Conservation (phyloP, 306 rosid genomes). For the Gastrolobium villosum region DNA sequence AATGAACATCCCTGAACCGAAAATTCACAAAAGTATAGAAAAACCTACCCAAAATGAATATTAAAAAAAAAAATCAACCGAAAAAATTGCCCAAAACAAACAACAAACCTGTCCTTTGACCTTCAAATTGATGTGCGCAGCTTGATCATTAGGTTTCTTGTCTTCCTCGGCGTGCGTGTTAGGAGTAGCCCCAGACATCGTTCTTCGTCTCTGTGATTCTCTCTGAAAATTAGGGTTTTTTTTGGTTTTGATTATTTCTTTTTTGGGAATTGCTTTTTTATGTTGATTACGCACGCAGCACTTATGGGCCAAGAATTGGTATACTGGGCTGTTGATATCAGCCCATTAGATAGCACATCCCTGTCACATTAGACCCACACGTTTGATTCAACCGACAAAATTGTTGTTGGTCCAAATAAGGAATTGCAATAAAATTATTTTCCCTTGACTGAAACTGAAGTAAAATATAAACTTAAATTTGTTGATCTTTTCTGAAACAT, state of each 20-base stretch:
- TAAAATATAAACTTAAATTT: too few relatives aligned
- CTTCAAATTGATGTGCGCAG: constrained; percentile 75
- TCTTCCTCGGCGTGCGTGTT: constrained; percentile 70
- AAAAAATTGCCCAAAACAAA: background rate
- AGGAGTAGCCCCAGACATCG: constrained; percentile 61
- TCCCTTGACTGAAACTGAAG: background rate
- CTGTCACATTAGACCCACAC: too few relatives aligned
- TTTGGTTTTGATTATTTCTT: background rate
- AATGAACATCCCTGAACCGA: background rate
- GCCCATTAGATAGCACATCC: background rate
- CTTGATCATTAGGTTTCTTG: constrained; percentile 73
- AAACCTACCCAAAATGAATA: background rate
- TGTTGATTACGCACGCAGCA: background rate
- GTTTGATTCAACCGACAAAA: too few relatives aligned
- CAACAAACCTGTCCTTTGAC: constrained; percentile 83
- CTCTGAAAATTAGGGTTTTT: constrained; percentile 51
- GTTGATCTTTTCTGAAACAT: too few relatives aligned
- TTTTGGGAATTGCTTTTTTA: background rate
- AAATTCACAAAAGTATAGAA: background rate
- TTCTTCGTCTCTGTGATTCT: constrained; percentile 16
- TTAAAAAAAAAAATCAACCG: too few relatives aligned
- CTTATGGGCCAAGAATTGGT: background rate
- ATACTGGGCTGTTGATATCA: background rate
- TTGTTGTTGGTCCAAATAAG: too few relatives aligned
- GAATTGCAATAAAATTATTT: background rate